Base-by-base conservation (phyloP, 352 stramenopile genomes). In the Phytophthora fragariaefolia region DNA sequence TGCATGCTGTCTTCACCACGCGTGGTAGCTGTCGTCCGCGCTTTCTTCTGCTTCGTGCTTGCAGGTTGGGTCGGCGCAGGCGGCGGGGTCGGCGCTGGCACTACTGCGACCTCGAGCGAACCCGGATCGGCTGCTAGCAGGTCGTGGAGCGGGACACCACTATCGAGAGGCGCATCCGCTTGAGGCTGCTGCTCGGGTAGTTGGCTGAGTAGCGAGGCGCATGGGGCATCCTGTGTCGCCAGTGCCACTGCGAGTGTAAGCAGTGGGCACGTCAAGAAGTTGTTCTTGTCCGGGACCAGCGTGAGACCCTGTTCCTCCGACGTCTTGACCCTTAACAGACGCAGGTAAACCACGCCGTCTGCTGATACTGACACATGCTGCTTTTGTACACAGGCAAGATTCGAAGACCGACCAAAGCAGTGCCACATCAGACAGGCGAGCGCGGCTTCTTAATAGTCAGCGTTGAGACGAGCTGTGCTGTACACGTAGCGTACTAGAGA, bases 391-490 rank as follows among this genome's bases (percentile, higher is more conserved):
- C 71, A 51, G 1, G 52, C 46, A 0, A 76, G 28, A 17, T 80
- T 53, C 0, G 66, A 80, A 1, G 73, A 71, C 3, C 66, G 60
- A 0, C 73, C 70, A 22, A 85, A 81, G 7, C 75, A 48, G 52
- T 75, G 76, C 70, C 65, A 76, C 59, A 79, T 26, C 0, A 85
- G 18, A 3, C 64, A 69, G 3, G 79, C 27, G 1, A 80, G 45
- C 1, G 64, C 66, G 6, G 65, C 58, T 36, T 82, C 63, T 38
- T 80, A 53, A 49, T 79, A 79, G 59, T 80, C 73, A 1, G n/a
- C 20, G 1, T 42, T n/a, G 5, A 27, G 17, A 4, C 26, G 52
- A 40, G n/a, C n/a, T n/a, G n/a, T n/a, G n/a, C n/a, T n/a, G n/a
- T n/a, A n/a, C n/a, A n/a, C n/a, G n/a, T n/a, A n/a, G n/a, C n/a